These are phyloP conservation scores for Boeremia lycopersici DNA, from an alignment of 2,329 filamentous ascomycete species.

Conservation along the genomic window DNA sequence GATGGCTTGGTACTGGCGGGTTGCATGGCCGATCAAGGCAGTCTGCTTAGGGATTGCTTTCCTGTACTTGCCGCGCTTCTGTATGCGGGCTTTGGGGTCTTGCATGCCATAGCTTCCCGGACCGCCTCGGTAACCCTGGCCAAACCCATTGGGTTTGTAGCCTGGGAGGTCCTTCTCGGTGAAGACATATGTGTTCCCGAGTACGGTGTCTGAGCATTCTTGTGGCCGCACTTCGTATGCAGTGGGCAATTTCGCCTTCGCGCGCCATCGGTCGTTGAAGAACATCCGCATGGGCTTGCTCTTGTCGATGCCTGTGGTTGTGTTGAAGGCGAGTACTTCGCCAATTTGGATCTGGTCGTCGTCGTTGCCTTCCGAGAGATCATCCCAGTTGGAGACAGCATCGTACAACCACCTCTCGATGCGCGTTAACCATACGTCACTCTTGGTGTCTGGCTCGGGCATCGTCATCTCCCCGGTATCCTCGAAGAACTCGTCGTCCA, in stretches of 20 bases:
- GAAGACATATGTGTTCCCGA: slow-evolving; percentile 89
- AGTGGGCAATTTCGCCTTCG: slow-evolving; percentile 79
- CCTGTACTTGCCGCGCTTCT: slow-evolving; percentile 43
- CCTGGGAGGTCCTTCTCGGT: slow-evolving; percentile 91
- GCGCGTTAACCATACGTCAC: slow-evolving; percentile 47
- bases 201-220: slow-evolving; percentile 58
- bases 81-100: slow-evolving; percentile 40
- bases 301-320: slow-evolving; percentile 35
- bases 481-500: slow-evolving; percentile 52
- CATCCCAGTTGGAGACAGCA: slow-evolving; percentile 44
- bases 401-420: slow-evolving; percentile 49
- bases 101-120: slow-evolving; percentile 32
- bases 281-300: slow-evolving; percentile 66
- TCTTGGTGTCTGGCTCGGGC: slow-evolving; percentile 32
- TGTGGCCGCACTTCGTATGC: slow-evolving; percentile 80
- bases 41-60: slow-evolving; percentile 53
- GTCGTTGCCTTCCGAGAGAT: slow-evolving; percentile 43
- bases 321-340: slow-evolving; percentile 38
- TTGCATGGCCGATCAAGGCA: slow-evolving; percentile 65
- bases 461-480: slow-evolving; percentile 52
- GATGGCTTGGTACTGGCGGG: slow-evolving; percentile 60
- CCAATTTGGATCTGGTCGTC: slow-evolving; percentile 49
- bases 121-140: slow-evolving; percentile 32
- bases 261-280: slow-evolving; percentile 66
- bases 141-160: slow-evolving; percentile 56